Conservation (phyloP, 1,284 basidiomycete species). For the Ceraceosorus bombacis region DNA sequence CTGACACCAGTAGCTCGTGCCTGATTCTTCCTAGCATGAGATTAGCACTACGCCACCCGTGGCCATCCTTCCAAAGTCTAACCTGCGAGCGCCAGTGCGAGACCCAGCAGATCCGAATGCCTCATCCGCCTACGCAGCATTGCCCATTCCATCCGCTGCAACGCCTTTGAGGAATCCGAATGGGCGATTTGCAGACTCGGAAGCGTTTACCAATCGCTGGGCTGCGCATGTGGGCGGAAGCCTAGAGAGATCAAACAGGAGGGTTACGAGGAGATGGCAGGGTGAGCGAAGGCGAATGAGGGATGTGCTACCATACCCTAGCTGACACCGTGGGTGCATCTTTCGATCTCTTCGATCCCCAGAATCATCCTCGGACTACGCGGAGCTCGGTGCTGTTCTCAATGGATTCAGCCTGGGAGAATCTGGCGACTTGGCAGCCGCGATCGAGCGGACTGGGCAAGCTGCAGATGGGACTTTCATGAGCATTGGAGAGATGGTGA, state of each 20-base stretch:
- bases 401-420: slow-evolving; percentile 94
- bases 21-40: slow-evolving; percentile 19
- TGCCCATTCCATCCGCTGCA: slow-evolving; percentile 66
- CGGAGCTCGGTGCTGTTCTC: slow-evolving; percentile 86
- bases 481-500: slow-evolving; percentile 59
- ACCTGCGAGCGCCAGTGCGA: slow-evolving; percentile 87
- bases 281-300: slow-evolving; percentile 51
- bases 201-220: slow-evolving; percentile 93
- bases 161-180: slow-evolving; percentile 31
- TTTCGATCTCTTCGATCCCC: slow-evolving; percentile 11
- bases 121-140: slow-evolving; percentile 67
- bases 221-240: slow-evolving; percentile 78
- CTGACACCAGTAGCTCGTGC: background rate
- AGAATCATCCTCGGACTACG: slow-evolving; percentile 83
- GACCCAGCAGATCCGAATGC: slow-evolving; percentile 75
- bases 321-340: background rate
- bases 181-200: slow-evolving; percentile 80
- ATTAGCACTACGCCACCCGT: slow-evolving; percentile 61
- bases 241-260: slow-evolving; percentile 91
- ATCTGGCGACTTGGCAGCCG: slow-evolving; percentile 61
- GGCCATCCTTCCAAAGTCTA: slow-evolving; percentile 83
- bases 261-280: slow-evolving; percentile 86
- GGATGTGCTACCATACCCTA: background rate
- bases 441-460: slow-evolving; percentile 87
- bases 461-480: slow-evolving; percentile 90